A percentile compares a stretch with the other conserved stretches of the same genome.
phyloP scores from a whole-genome alignment of 768 basidiomycete species.

The Mycena olivaceomarginata region DNA sequence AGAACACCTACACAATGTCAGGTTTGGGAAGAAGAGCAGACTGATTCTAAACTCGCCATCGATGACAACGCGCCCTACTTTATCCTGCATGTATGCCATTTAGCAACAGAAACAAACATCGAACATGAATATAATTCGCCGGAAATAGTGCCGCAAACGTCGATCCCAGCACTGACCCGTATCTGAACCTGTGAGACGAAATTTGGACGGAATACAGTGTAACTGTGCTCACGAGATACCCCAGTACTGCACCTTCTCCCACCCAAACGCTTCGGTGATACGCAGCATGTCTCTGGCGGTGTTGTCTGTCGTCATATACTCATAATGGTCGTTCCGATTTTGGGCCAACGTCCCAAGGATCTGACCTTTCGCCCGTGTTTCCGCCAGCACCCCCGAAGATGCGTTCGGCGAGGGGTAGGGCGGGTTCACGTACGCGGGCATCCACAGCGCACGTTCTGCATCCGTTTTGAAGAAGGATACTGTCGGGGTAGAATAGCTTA shows the following conservation, averaged over 20 bases:
- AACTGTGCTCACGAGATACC: background rate
- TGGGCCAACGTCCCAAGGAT: constrained; percentile 8
- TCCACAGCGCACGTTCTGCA: constrained; percentile 19
- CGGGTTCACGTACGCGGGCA: background rate
- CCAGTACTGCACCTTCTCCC: background rate
- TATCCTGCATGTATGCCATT: too few species aligned
- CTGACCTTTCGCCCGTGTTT: background rate
- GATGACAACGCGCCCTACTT: too few species aligned
- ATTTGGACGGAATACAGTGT: too few species aligned
- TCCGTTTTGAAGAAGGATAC: constrained; percentile 38
- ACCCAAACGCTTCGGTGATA: background rate
- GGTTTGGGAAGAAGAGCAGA: too few species aligned
- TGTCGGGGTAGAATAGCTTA: constrained; percentile 34
- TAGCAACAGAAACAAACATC: too few species aligned
- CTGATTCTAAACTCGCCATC: too few species aligned
- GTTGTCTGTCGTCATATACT: constrained; percentile 7
- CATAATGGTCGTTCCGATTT: background rate
- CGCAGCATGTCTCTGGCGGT: background rate
- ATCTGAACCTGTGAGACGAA: too few species aligned
- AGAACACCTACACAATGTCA: background rate
- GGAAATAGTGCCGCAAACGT: too few species aligned
- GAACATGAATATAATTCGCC: too few species aligned
- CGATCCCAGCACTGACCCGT: too few species aligned
- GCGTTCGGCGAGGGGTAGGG: constrained; percentile 21
- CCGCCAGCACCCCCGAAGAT: background rate